Evolutionary conservation across 208 protist genomes (phyloP).

Genomic region (Endotrypanum monterogeii): DNA sequence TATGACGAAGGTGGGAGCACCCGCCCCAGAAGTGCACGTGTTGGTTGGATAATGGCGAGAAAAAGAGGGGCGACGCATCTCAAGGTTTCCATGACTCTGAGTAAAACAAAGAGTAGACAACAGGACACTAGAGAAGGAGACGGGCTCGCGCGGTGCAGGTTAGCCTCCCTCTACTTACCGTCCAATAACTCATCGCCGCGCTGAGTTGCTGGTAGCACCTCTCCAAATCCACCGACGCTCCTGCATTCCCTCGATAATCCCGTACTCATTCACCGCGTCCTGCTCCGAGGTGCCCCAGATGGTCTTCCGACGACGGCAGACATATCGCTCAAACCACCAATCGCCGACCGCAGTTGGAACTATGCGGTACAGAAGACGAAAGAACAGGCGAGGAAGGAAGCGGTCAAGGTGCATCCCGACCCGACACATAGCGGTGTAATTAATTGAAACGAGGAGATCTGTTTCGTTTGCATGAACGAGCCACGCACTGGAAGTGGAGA

Average conservation of each 20-base stretch:
- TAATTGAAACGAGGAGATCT: constrained; percentile 73
- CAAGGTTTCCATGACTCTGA: too few species aligned
- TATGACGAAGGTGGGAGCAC: background rate
- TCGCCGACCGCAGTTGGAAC: constrained; percentile 56
- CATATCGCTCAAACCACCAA: constrained; percentile 54
- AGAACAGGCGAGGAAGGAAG: constrained; percentile 37
- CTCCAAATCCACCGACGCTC: constrained; percentile 77
- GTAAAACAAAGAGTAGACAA: background rate
- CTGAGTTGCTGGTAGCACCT: background rate
- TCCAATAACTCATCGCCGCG: background rate
- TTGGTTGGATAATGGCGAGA: background rate
- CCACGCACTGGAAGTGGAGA: constrained; percentile 4
- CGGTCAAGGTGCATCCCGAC: constrained; percentile 85
- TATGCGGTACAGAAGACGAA: constrained; percentile 42
- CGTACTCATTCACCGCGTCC: constrained; percentile 52
- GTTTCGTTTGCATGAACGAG: constrained; percentile 35
- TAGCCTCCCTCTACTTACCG: background rate
- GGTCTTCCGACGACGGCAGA: constrained; percentile 43
- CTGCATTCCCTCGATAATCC: constrained; percentile 70
- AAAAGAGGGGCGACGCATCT: background rate
- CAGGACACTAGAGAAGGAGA: too few species aligned
- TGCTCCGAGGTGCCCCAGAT: constrained; percentile 84
- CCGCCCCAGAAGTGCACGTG: too few species aligned
- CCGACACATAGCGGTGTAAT: constrained; percentile 74
- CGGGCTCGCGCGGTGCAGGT: background rate